Percentiles rank a stretch among this genome's conserved stretches.
These are phyloP conservation scores for Eutypa lata DNA, from an alignment of 2,329 filamentous ascomycete genomes.

Conservation along the genomic window DNA sequence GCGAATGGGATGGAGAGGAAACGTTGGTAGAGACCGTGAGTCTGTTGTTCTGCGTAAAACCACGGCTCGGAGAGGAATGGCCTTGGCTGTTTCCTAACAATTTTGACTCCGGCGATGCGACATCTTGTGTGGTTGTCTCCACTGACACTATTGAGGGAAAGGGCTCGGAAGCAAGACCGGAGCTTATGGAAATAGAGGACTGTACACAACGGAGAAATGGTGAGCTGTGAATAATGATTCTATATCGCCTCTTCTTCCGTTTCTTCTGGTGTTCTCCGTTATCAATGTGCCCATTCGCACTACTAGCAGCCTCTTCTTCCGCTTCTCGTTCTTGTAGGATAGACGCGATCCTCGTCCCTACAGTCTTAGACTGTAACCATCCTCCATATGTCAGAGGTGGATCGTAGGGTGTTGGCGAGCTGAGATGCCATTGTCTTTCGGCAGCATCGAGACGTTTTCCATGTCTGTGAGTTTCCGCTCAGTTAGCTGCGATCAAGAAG, in stretches of 20 bases:
- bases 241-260: slow-evolving; percentile 62
- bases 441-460: slow-evolving; percentile 91
- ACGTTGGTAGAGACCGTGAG: slow-evolving; percentile 14
- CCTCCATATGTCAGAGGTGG: slow-evolving; percentile 92
- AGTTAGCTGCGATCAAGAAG: slow-evolving; percentile 3
- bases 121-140: slow-evolving; percentile 18
- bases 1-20: slow-evolving; percentile 19
- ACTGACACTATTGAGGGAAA: slow-evolving; percentile 25
- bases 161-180: slow-evolving; percentile 70
- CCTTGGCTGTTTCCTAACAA: slow-evolving; percentile 16
- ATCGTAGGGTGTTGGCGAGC: slow-evolving; percentile 91
- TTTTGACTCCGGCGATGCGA: slow-evolving; percentile 22
- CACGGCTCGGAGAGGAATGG: slow-evolving; percentile 14
- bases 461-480: slow-evolving; percentile 53
- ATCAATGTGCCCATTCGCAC: slow-evolving; percentile 11
- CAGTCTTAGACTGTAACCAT: slow-evolving; percentile 79
- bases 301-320: slow-evolving; percentile 28
- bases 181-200: slow-evolving; percentile 82
- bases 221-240: slow-evolving; percentile 86
- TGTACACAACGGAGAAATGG: slow-evolving; percentile 92
- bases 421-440: slow-evolving; percentile 92
- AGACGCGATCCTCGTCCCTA: slow-evolving; percentile 80
- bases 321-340: slow-evolving; percentile 57
- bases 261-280: slow-evolving; percentile 12
- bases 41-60: slow-evolving; percentile 13